phyloP scores from a whole-genome alignment of 1,139 yeast species.

The Oligophagozyma castellii region DNA sequence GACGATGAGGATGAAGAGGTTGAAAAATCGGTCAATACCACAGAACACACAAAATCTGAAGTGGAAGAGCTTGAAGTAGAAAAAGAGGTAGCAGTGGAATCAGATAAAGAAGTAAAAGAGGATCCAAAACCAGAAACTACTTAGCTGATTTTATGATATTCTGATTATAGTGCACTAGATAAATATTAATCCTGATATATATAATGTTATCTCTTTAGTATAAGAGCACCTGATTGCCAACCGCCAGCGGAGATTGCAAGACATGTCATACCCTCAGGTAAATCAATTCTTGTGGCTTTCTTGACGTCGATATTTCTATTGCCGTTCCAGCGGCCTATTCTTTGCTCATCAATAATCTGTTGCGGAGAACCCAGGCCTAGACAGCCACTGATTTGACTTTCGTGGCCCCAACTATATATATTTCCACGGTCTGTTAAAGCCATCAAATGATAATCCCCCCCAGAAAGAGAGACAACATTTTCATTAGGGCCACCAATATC shows the following conservation, averaged over 20 bases:
- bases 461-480: slow-evolving; percentile 39
- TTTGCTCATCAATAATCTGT: slow-evolving; percentile 18
- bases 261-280: slow-evolving; percentile 27
- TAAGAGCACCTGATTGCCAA: slow-evolving; percentile 63
- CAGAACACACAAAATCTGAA: neutral
- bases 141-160: no score
- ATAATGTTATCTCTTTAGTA: no score
- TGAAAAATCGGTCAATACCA: slow-evolving; percentile 8
- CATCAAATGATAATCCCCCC: slow-evolving; percentile 63
- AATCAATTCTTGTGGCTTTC: slow-evolving; percentile 33
- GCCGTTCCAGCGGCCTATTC: slow-evolving; percentile 23
- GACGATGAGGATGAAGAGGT: slow-evolving; percentile 26
- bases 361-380: slow-evolving; percentile 47
- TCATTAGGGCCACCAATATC: slow-evolving; percentile 35
- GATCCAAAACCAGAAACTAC: slow-evolving; percentile 1
- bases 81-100: slow-evolving; percentile 2
- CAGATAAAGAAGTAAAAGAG: slow-evolving; percentile 1
- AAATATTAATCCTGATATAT: neutral
- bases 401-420: slow-evolving; percentile 59
- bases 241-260: slow-evolving; percentile 57
- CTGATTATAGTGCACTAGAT: no score
- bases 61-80: slow-evolving; percentile 2
- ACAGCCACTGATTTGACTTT: slow-evolving; percentile 52
- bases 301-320: slow-evolving; percentile 29
- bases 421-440: slow-evolving; percentile 51